These are phyloP conservation scores for Magnolia kwangsiensis DNA, from an alignment of 164 flowering plant genomes.

Conservation along the genomic window DNA sequence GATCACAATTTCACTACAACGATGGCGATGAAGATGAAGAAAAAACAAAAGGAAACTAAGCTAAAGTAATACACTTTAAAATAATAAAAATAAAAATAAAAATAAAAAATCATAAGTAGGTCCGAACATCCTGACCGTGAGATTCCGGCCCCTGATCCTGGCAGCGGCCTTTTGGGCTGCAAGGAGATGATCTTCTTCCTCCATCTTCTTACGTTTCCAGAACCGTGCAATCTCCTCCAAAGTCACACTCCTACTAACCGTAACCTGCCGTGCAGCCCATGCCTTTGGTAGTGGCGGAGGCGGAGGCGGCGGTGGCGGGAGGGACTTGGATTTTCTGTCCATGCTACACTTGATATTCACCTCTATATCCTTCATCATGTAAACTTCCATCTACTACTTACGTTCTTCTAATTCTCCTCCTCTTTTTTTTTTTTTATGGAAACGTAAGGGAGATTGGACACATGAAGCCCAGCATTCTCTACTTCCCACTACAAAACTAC, in stretches of 20 bases:
- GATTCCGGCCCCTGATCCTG: constrained; percentile 51
- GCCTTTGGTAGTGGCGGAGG: constrained; percentile 26
- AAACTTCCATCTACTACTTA: neutral
- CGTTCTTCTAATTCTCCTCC: neutral
- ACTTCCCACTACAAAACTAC: constrained; percentile 21
- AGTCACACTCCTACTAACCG: constrained; percentile 41
- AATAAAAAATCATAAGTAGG: neutral
- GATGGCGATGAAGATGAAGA: neutral
- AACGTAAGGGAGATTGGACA: neutral
- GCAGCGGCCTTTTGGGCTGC: constrained; percentile 84
- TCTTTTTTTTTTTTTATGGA: neutral
- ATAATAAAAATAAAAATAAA: too few species aligned
- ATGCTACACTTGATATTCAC: constrained; percentile 6
- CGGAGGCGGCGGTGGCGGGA: constrained; percentile 28
- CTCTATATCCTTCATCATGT: constrained; percentile 16
- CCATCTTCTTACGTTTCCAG: constrained; percentile 62
- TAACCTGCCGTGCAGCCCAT: constrained; percentile 8
- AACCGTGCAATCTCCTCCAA: constrained; percentile 60
- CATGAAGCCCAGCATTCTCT: neutral
- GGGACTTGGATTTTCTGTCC: constrained; percentile 6
- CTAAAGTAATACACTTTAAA: neutral
- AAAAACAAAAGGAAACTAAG: neutral
- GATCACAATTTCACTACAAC: too few species aligned
- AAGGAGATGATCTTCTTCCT: constrained; percentile 70
- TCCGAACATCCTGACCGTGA: constrained; percentile 37